These are phyloP conservation scores for Catenaria anguillulae DNA, from an alignment of 371 early-diverging fungal species.

Conservation along the genomic window DNA sequence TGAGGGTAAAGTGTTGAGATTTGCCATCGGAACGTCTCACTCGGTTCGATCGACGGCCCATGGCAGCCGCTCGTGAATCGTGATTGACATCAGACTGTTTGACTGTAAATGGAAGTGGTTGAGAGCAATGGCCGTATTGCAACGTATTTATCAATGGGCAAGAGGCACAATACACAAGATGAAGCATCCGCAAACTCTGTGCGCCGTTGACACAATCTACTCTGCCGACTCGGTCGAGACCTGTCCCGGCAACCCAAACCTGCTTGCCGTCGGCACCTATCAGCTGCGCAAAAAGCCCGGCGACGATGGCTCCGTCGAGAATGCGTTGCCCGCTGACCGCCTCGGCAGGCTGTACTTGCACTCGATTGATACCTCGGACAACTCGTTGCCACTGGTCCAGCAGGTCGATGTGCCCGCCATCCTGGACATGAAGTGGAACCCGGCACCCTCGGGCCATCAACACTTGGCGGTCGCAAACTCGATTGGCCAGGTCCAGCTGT, in stretches of 20 bases:
- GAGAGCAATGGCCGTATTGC: too few species aligned
- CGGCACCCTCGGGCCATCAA: neutral
- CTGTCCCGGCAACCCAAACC: slow-evolving; percentile 41
- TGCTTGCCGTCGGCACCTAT: slow-evolving; percentile 63
- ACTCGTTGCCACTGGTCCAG: slow-evolving; percentile 7
- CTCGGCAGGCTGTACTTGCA: slow-evolving; percentile 27
- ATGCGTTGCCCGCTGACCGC: slow-evolving; percentile 17
- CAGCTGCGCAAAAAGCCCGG: slow-evolving; percentile 30
- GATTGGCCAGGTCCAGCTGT: neutral
- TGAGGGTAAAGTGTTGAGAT: too few species aligned
- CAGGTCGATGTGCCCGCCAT: slow-evolving; percentile 52
- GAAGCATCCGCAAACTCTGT: too few species aligned
- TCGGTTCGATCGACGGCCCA: too few species aligned
- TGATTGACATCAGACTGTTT: too few species aligned
- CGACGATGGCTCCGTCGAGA: slow-evolving; percentile 8
- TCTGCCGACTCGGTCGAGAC: slow-evolving; percentile 72
- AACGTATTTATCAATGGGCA: too few species aligned
- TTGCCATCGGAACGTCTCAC: too few species aligned
- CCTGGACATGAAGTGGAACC: slow-evolving; percentile 69
- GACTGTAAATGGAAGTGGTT: too few species aligned
- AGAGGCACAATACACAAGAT: too few species aligned
- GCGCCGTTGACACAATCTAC: slow-evolving; percentile 51
- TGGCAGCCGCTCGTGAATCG: too few species aligned
- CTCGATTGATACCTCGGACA: neutral
- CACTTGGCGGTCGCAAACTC: neutral